Percentiles rank a stretch among this genome's conserved stretches.
These are phyloP conservation scores for Berberis thunbergii DNA, from an alignment of 164 flowering plant species.

Conservation along the genomic window DNA sequence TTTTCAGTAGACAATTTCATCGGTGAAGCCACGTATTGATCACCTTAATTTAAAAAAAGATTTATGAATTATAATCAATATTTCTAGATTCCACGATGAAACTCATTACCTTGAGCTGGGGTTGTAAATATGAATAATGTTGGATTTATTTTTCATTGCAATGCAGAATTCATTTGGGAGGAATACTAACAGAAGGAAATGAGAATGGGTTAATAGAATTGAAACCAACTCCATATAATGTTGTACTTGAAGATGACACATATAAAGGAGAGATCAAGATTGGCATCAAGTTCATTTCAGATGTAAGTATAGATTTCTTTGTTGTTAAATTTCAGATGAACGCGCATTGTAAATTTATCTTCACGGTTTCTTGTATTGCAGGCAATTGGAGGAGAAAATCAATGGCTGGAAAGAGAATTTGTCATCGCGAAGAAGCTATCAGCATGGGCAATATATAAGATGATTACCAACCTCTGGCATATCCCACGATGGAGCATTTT, in stretches of 20 bases:
- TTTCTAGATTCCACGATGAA: too few relatives aligned
- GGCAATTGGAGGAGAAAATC: conserved; percentile 25
- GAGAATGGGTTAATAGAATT: conserved; percentile 45
- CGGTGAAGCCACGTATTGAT: conserved; percentile 52
- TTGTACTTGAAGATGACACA: conserved; percentile 74
- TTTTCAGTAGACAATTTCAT: conserved; percentile 44
- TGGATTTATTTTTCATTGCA: neutral
- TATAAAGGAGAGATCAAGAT: conserved; percentile 66
- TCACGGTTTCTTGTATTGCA: neutral
- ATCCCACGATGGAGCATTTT: conserved; percentile 21
- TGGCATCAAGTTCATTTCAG: conserved; percentile 48
- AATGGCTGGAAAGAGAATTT: conserved; percentile 1
- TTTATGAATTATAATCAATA: too few relatives aligned
- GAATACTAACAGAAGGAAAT: conserved; percentile 50
- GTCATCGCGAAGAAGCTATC: conserved; percentile 6
- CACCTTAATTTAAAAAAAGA: neutral
- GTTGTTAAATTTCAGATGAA: too few relatives aligned
- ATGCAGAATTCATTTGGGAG: conserved; percentile 64
- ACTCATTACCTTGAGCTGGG: too few relatives aligned
- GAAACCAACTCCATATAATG: conserved; percentile 52
- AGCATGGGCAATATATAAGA: conserved; percentile 12
- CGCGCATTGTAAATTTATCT: too few relatives aligned
- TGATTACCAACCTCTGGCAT: conserved; percentile 21
- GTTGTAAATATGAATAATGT: too few relatives aligned
- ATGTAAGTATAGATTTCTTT: conserved; percentile 20